A percentile compares a stretch with the other conserved stretches of the same genome.
Conservation (phyloP, 345 rosid species). For the Kernera saxatilis region DNA sequence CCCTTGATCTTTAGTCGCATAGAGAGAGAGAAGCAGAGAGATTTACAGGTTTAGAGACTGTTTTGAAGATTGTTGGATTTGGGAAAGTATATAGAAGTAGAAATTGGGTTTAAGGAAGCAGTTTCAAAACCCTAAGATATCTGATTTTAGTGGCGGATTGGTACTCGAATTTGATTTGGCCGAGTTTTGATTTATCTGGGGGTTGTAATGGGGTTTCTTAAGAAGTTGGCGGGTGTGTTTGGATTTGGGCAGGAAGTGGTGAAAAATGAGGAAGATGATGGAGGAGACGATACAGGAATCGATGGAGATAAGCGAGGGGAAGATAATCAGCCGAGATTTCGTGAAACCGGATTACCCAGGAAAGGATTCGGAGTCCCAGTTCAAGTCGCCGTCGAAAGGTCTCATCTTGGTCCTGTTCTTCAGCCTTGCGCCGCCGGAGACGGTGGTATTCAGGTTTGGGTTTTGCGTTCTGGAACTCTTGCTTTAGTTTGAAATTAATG, state of each 20-base stretch:
- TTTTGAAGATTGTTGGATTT: background rate
- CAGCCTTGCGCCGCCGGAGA: conserved; percentile 55
- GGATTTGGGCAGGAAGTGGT: conserved; percentile 48
- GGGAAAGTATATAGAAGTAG: background rate
- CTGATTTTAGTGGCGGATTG: too few relatives aligned
- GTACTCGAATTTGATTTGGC: background rate
- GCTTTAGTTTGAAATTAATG: background rate
- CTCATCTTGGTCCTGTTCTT: conserved; percentile 48
- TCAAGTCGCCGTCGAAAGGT: conserved; percentile 60
- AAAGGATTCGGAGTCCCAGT: conserved; percentile 75
- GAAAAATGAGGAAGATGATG: conserved; percentile 32
- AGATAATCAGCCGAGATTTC: conserved; percentile 28
- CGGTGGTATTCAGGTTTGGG: conserved; percentile 79
- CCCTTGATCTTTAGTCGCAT: background rate
- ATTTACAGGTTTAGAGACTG: background rate
- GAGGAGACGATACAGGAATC: too few relatives aligned
- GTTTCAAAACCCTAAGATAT: background rate
- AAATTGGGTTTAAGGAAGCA: background rate
- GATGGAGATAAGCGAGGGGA: background rate
- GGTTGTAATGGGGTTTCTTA: conserved; percentile 56
- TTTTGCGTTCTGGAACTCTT: background rate
- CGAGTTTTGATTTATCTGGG: background rate
- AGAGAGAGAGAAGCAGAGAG: background rate
- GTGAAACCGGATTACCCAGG: conserved; percentile 60
- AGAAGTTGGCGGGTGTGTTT: conserved; percentile 59